Evolutionary conservation across 148 eudicot species (phyloP), one percentile per base, ranked within the genome.

Genomic region (Spergularia bocconei): DNA sequence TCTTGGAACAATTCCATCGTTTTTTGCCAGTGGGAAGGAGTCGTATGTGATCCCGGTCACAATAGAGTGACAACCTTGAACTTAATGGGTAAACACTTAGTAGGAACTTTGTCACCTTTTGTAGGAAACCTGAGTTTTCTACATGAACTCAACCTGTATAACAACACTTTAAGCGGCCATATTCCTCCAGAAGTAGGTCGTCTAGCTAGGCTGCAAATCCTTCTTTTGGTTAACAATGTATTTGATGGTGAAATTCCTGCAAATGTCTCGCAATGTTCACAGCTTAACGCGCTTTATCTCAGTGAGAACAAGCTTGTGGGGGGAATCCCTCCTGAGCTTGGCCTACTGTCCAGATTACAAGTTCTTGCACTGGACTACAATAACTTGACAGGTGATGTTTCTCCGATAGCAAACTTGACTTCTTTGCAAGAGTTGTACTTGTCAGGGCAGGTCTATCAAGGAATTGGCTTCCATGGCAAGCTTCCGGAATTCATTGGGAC

Each of bases 81-180:
- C 16, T 51, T 75, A 20, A 4, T 0, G 4, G 21, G 19, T 33
- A 58, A 15, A n/a, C 25, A 29, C 23, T 16, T 81, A n/a, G 73
- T 23, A 20, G 80, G 83, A 16, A 64, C 50, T 1, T 59, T 76
- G 57, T 76, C 83, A 0, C 83, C 83, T 19, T 66, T 13, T 23
- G 54, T 81, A 50, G 80, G 83, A 23, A 76, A 81, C 72, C 23
- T 76, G 7, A 81, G 77, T 57, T 81, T 81, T n/a, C 73, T 81
- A 29, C 77, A 4, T 0, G 10, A 48, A 7, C 41, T 81, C 1
- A 15, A 0, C 15, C 6, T 73, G 56, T 0, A 1, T 2, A 67
- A 73, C 73, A 79, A 79, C 61, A 79, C 51, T 21, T 60, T 61
- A 4, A 48, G 11, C 3, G 76, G 76, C 5, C 39, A 21, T 48